Evolutionary conservation across 2,329 filamentous ascomycete species (phyloP), one percentile per base, ranked within the genome.

Genomic region (Fusarium nelsonii): DNA sequence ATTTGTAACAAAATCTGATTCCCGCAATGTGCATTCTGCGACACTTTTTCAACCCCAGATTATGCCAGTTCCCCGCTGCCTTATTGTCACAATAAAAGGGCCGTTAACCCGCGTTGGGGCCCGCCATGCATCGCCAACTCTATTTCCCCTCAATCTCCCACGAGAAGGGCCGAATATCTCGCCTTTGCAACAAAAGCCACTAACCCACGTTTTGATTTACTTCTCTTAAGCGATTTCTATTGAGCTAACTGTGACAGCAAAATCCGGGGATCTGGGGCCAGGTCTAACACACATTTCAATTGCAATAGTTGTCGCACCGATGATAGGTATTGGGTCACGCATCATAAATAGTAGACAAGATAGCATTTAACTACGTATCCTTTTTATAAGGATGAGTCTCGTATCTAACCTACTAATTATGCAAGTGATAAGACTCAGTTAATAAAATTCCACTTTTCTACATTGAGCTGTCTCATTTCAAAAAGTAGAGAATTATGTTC

Each of bases 131-230:
- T 40, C 28, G 14, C 28, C 53, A 65, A 65, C 62, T 48, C 6
- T 65, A 65, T 65, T 65, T 53, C 60, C 60, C 60, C 62, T 59
- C 52, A 39, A 48, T 34, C 16, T 39, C 37, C 8, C 18, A n/a
- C 20, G 6, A 65, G 53, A 65, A 65, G 62, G 62, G 34, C 62
- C 62, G 62, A 65, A 65, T 65, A 9, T 39, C 18, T 40, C 4
- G 2, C n/a, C 16, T 26, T 41, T 28, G n/a, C 43, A 12, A 63
- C 16, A 15, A 48, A 8, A 10, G n/a, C 10, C 12, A 26, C 40
- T 51, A 45, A 18, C 26, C 26, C 40, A 37, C 52, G 53, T 30
- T 52, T 64, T 52, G 40, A 14, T 30, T 16, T n/a, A 8, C 26
- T 9, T 18, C 14, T 2, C 2, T 14, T n/a, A 26, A 39, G 41